phyloP scores from a whole-genome alignment of 768 basidiomycete species.

The Tylopilus subfusipes region DNA sequence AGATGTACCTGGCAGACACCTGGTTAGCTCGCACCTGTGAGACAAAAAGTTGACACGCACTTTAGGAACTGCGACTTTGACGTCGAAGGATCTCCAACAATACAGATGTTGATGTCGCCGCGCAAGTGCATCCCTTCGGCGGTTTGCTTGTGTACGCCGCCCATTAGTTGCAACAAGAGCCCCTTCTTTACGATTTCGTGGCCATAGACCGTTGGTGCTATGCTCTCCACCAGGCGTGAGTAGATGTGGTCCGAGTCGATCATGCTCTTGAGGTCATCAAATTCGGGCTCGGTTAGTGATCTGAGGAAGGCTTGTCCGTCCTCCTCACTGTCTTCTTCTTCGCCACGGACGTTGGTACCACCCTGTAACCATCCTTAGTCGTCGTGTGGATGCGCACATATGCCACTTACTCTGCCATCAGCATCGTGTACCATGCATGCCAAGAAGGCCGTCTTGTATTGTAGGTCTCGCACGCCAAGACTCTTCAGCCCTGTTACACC shows the following conservation, averaged over 20 bases:
- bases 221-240: constrained; percentile 86
- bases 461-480: constrained; percentile 90
- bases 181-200: constrained; percentile 99
- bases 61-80: constrained; percentile 99
- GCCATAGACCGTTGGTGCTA: constrained; percentile 97
- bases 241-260: constrained; percentile 95
- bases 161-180: constrained; percentile 92
- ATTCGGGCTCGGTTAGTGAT: constrained; percentile 88
- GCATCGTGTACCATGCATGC: constrained; percentile 96
- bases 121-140: constrained; percentile 96
- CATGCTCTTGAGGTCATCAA: constrained; percentile 93
- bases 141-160: constrained; percentile 97
- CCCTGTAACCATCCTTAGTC: constrained; percentile 41
- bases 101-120: constrained; percentile 97
- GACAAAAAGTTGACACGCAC: constrained; percentile 44
- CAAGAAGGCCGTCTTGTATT: constrained; percentile 98
- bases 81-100: constrained; percentile 95
- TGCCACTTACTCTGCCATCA: constrained; percentile 71
- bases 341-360: constrained; percentile 86
- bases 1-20: constrained; percentile 71
- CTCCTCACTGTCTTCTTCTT: constrained; percentile 75
- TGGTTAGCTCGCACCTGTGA: background rate
- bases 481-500: constrained; percentile 95
- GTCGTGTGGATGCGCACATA: background rate
- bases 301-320: constrained; percentile 82